Evolutionary conservation across 1,284 basidiomycete species (phyloP).

Genomic region (Ganoderma meredithae): DNA sequence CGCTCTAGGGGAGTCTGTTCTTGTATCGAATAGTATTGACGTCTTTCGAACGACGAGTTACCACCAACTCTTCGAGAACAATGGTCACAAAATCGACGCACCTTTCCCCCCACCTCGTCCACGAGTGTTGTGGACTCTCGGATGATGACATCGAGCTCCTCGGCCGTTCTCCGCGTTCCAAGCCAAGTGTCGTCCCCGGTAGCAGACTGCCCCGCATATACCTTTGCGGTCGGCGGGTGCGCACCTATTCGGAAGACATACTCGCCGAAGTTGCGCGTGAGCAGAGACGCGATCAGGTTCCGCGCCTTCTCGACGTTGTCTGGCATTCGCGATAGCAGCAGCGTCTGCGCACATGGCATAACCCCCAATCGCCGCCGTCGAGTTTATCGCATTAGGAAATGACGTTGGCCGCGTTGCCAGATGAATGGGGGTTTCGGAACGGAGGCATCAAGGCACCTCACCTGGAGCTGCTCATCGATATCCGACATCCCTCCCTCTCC

Average conservation of each 20-base stretch:
- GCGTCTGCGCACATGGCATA: conserved; percentile 44
- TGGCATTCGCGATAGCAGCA: conserved; percentile 54
- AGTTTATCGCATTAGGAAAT: not conserved
- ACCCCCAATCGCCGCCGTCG: not conserved
- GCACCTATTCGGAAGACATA: conserved; percentile 74
- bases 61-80: not conserved
- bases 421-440: conserved; percentile 6
- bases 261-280: conserved; percentile 73
- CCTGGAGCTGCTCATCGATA: conserved; percentile 66
- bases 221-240: conserved; percentile 58
- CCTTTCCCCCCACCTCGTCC: conserved; percentile 81
- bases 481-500: conserved; percentile 48
- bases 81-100: conserved; percentile 37
- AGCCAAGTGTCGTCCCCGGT: conserved; percentile 58
- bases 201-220: conserved; percentile 60
- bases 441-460: conserved; percentile 39
- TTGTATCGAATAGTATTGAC: conserved; percentile 60
- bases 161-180: conserved; percentile 56
- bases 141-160: conserved; percentile 59
- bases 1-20: conserved; percentile 56
- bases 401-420: conserved; percentile 11
- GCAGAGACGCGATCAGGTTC: conserved; percentile 66
- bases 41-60: conserved; percentile 46
- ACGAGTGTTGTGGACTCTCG: conserved; percentile 54
- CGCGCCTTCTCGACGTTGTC: conserved; percentile 60